Evolutionary conservation across 805 yeast genomes (phyloP).

Genomic region (Yamadazyma kitorensis): DNA sequence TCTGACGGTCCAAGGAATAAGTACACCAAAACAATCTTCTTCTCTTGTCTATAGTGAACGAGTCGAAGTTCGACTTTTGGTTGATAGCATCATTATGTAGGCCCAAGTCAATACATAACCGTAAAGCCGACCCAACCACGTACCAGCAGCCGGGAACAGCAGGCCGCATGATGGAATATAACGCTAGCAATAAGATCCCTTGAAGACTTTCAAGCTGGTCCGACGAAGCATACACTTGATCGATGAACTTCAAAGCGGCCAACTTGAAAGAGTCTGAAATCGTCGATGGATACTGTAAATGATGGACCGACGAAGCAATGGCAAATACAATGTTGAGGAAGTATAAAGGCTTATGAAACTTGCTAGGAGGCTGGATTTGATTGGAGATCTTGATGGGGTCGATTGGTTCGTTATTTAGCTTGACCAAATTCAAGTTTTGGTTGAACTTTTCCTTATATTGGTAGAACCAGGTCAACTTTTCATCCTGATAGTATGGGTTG

Average conservation of each 20-base stretch:
- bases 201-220: constrained; percentile 72
- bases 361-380: constrained; percentile 42
- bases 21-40: constrained; percentile 87
- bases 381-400: constrained; percentile 35
- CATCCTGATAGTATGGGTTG: constrained; percentile 14
- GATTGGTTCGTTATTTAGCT: constrained; percentile 9
- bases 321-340: constrained; percentile 79
- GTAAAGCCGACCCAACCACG: constrained; percentile 72
- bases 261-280: constrained; percentile 68
- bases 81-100: constrained; percentile 63
- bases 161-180: constrained; percentile 84
- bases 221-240: constrained; percentile 52
- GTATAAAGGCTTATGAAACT: constrained; percentile 55
- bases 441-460: constrained; percentile 35
- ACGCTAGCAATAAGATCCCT: constrained; percentile 63
- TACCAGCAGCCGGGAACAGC: constrained; percentile 94
- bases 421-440: constrained; percentile 6
- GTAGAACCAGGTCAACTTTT: constrained; percentile 46
- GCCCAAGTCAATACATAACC: constrained; percentile 82
- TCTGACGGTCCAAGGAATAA: constrained; percentile 80
- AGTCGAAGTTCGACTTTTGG: constrained; percentile 38
- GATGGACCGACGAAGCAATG: constrained; percentile 72
- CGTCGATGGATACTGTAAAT: constrained; percentile 60
- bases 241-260: constrained; percentile 60
- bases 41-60: constrained; percentile 63